Percentiles rank a stretch among this genome's conserved stretches.
Conservation (phyloP, 345 rosid species). For the Sonneratia caseolaris region DNA sequence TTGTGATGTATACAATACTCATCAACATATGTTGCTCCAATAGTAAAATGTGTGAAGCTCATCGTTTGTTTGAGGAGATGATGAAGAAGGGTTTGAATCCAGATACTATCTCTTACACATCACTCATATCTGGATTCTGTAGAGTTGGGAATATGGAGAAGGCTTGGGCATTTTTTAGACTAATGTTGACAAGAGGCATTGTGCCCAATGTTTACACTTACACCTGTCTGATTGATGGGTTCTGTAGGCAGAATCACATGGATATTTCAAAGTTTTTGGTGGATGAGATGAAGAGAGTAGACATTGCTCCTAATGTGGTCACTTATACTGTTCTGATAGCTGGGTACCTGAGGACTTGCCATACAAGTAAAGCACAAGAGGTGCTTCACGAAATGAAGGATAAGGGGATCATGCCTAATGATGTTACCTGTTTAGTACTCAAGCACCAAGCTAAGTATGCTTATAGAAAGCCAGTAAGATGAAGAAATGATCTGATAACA, state of each 20-base stretch:
- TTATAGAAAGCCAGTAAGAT: background rate
- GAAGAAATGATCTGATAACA: background rate
- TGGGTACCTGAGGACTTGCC: conserved; percentile 27
- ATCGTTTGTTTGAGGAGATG: conserved; percentile 30
- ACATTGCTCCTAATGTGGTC: conserved; percentile 28
- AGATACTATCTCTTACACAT: conserved; percentile 30
- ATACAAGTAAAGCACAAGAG: conserved; percentile 17
- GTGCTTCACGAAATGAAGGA: conserved; percentile 37
- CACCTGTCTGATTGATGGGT: conserved; percentile 43
- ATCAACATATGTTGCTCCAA: conserved; percentile 26
- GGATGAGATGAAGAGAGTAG: conserved; percentile 26
- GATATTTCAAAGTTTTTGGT: conserved; percentile 34
- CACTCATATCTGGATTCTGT: conserved; percentile 37
- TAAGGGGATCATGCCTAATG: conserved; percentile 25
- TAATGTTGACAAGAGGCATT: conserved; percentile 23
- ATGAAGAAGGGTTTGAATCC: conserved; percentile 25
- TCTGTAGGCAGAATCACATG: conserved; percentile 26
- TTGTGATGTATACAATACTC: conserved; percentile 30
- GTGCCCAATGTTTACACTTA: conserved; percentile 35
- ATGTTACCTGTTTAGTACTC: conserved; percentile 6
- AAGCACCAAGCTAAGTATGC: background rate
- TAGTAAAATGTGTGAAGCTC: conserved; percentile 25
- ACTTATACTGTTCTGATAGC: conserved; percentile 33
- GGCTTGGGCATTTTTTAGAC: conserved; percentile 24
- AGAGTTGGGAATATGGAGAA: conserved; percentile 30